phyloP scores from a whole-genome alignment of 179 eudicot genomes.

The Spinacia oleracea region DNA sequence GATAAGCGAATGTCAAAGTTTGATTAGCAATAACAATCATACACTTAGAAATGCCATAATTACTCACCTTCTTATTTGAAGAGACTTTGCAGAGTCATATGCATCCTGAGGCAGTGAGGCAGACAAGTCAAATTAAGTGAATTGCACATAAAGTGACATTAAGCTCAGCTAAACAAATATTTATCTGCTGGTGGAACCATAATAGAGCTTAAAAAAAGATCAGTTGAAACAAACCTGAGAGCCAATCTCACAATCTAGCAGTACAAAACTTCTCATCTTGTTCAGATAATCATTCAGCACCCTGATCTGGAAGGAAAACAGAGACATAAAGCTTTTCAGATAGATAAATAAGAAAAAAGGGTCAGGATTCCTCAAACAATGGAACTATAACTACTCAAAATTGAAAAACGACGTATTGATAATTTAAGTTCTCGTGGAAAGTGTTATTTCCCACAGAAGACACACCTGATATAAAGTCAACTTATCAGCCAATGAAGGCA shows the following conservation, averaged over 20 bases:
- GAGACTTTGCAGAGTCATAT: constrained; percentile 30
- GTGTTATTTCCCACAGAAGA: constrained; percentile 17
- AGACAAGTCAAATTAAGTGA: constrained; percentile 16
- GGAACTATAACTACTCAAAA: background rate
- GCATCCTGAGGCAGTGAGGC: constrained; percentile 57
- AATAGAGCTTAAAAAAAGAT: background rate
- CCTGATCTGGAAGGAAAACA: constrained; percentile 45
- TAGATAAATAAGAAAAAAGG: background rate
- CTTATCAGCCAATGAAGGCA: constrained; percentile 46
- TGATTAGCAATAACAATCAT: constrained; percentile 9
- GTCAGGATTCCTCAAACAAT: constrained; percentile 8
- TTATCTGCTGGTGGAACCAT: background rate
- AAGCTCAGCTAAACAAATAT: background rate
- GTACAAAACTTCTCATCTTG: constrained; percentile 52
- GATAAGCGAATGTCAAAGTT: constrained; percentile 20
- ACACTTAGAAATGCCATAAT: constrained; percentile 1
- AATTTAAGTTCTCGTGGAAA: constrained; percentile 5
- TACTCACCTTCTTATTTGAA: constrained; percentile 53
- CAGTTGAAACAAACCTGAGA: constrained; percentile 54
- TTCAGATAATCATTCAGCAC: constrained; percentile 54
- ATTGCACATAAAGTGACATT: background rate
- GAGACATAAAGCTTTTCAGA: constrained; percentile 1
- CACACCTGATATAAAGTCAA: constrained; percentile 56
- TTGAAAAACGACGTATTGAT: background rate
- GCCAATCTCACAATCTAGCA: constrained; percentile 34